Conservation (phyloP, 139 green algal genomes). For the Auxenochlorella pyrenoidosa region DNA sequence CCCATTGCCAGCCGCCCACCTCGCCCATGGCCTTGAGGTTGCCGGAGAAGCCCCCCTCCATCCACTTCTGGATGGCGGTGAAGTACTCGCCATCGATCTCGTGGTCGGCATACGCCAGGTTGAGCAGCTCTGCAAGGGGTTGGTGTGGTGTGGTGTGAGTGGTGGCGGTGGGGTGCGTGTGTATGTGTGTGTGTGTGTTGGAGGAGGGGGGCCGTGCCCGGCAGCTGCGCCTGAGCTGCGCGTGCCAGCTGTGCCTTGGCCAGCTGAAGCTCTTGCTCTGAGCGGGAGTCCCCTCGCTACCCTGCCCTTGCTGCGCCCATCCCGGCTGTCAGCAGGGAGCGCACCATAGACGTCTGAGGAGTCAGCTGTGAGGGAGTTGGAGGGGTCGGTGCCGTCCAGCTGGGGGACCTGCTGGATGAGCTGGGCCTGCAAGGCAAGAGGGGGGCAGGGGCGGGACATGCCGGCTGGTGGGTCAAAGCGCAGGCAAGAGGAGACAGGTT, state of each 20-base stretch:
- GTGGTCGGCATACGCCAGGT: conserved; percentile 3
- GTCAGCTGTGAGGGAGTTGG: not conserved
- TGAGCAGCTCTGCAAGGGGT: conserved; percentile 2
- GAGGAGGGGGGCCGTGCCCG: too few relatives aligned
- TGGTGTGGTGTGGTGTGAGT: too few relatives aligned
- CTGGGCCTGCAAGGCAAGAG: not conserved
- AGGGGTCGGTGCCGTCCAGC: not conserved
- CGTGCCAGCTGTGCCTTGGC: too few relatives aligned
- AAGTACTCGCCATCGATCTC: not conserved
- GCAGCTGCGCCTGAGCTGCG: too few relatives aligned
- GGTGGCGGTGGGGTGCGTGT: too few relatives aligned
- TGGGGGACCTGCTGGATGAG: not conserved
- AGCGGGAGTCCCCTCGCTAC: too few relatives aligned
- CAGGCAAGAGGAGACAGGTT: too few relatives aligned
- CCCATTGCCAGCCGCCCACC: not conserved
- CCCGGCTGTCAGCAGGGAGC: not conserved
- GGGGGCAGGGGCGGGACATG: not conserved
- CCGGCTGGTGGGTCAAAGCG: too few relatives aligned
- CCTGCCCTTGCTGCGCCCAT: too few relatives aligned
- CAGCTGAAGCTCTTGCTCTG: too few relatives aligned
- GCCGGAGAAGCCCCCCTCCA: not conserved
- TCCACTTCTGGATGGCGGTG: not conserved
- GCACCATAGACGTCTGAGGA: not conserved
- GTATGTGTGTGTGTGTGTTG: too few relatives aligned
- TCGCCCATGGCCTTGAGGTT: not conserved